Percentiles rank a stretch among this genome's conserved stretches.
These are phyloP conservation scores for Russula olivacea DNA, from an alignment of 768 basidiomycete genomes.

Conservation along the genomic window DNA sequence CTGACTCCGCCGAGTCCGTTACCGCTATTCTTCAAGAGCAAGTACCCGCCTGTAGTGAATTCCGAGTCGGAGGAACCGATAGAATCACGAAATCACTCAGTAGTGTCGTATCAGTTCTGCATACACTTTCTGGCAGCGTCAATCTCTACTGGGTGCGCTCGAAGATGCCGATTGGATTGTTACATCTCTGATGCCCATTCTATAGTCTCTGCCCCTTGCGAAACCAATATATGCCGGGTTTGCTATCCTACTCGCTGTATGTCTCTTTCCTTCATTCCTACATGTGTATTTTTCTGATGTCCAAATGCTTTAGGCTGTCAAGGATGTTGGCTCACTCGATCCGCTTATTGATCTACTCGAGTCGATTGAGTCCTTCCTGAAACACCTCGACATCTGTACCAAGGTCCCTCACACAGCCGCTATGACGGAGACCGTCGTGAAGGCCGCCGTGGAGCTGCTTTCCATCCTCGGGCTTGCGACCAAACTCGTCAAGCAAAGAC, in stretches of 20 bases:
- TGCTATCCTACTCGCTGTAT: neutral
- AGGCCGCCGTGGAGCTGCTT: neutral
- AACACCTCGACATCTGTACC: neutral
- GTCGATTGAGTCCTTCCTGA: neutral
- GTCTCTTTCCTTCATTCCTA: neutral
- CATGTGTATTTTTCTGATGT: neutral
- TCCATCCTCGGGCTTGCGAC: neutral
- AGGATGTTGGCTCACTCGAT: neutral
- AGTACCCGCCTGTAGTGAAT: neutral
- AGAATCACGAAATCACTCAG: neutral
- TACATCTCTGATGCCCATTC: neutral
- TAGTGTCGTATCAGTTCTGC: neutral
- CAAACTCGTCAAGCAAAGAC: too few species aligned
- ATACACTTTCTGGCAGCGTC: neutral
- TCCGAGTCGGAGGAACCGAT: neutral
- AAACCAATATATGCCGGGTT: too few species aligned
- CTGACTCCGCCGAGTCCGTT: neutral
- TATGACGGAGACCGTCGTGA: neutral
- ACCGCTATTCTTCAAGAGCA: neutral
- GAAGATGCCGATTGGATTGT: too few species aligned
- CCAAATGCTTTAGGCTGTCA: neutral
- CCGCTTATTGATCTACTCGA: neutral
- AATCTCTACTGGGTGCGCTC: neutral
- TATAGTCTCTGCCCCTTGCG: neutral
- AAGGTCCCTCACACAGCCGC: neutral